Evolutionary conservation across 73 alveolate species (phyloP), one percentile per base, ranked within the genome.

Genomic region (Tetrahymena borealis): DNA sequence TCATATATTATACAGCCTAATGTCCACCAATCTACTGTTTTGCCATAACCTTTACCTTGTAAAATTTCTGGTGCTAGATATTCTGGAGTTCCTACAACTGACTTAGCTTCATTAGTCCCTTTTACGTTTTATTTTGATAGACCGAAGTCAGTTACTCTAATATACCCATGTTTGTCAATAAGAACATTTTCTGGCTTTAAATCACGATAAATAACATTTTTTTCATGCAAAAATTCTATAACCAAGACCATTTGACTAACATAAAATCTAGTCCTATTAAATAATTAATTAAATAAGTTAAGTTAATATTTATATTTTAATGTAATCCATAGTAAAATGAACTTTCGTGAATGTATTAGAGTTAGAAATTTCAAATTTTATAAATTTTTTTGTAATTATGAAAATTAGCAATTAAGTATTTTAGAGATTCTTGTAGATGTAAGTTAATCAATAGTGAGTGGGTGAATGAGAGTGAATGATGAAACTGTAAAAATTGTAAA

Each of bases 21-120:
- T 85, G 96, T 95, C 95, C 96, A 96, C 98, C 98, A 96, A 95
- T 96, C 98, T 2, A 96, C 98, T 10, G 98, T 95, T 90, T 96
- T 96, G 13, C 98, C 98, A 95, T 96, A 97, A 0, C 98, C 98
- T 38, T 96, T 94, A 77, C 95, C 95, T 91, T 94, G 91, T 41
- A 93, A 42, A 5, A 98, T 97, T 93, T 98, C 99, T 0, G 99
- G 99, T 16, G 99, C 99, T 60, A 98, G 93, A 91, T 98, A 98
- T 91, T 98, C 99, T 0, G 99, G 99, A 12, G 99, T 96, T 11
- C 99, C 99, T 91, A 98, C 96, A 24, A 93, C 93, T 32, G 93
- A 79, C 79, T 79, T 11, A 20, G 95, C 95, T 79, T 93, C 95
- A 33, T 93, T 38, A 11, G 92, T 28, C 16, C 95, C 95, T 40